Evolutionary conservation across 1,284 basidiomycete species (phyloP), one percentile per base, ranked within the genome.

Genomic region (Hortiboletus rubellus): DNA sequence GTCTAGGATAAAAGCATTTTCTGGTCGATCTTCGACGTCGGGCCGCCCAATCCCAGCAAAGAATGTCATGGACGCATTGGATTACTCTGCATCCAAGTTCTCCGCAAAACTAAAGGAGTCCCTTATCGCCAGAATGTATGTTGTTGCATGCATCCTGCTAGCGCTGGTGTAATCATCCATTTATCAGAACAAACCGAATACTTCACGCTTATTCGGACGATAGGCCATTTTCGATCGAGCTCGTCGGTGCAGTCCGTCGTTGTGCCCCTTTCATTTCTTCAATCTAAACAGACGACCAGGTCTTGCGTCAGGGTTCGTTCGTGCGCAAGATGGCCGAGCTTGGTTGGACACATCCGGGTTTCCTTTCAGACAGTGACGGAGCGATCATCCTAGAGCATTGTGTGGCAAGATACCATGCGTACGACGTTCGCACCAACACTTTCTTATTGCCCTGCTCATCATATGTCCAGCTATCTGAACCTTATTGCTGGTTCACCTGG

Each of bases 241-340:
- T 84, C 2, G 75, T 77, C 1, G 80, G 80, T 7, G 82, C 82
- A 5, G 82, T 83, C 38, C 38, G 38, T 40, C 18, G 18, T 18
- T 5, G 9, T 18, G n/a, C 38, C n/a, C n/a, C 7, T 40, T 11
- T 18, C 9, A 18, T 18, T n/a, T 24, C 42, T 22, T 12, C 12
- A 8, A 15, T 27, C 38, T 40, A 18, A 40, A 40, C 9, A 40
- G 54, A 9, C 27, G 2, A 22, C 10, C 33, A 81, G 81, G 79
- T 83, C 17, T 60, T 85, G 11, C 81, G 84, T 1, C 85, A 87
- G 67, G 77, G 76, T 2, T 75, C 76, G 0, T 87, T 86, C 60
- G 72, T 83, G 5, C 61, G 71, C 57, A 85, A 85, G 71, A 82
- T 84, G 77, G 63, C 70, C 40, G 71, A 77, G 11, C 73, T 86